A percentile compares a stretch with the other conserved stretches of the same genome.
These are phyloP conservation scores for Penicillium freii DNA, from an alignment of 2,329 filamentous ascomycete genomes.

Conservation along the genomic window DNA sequence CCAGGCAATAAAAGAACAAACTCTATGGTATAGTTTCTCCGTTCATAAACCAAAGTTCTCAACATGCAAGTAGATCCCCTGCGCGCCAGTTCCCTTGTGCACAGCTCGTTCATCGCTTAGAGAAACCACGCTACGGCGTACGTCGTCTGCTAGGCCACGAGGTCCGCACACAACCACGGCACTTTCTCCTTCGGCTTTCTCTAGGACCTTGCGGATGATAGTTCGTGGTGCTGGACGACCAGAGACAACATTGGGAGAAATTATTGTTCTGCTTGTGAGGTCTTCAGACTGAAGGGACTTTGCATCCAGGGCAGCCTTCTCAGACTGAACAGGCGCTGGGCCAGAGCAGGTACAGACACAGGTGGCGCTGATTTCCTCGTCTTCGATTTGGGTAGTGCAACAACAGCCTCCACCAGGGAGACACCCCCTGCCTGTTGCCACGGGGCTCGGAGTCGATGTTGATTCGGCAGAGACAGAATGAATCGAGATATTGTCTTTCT, in stretches of 20 bases:
- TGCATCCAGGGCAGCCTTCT: constrained; percentile 6
- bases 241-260: constrained; percentile 35
- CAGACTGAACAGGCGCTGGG: constrained; percentile 16
- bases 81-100: constrained; percentile 65
- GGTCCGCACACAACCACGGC: constrained; percentile 64
- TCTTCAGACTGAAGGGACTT: neutral
- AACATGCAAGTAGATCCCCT: constrained; percentile 61
- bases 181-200: constrained; percentile 60
- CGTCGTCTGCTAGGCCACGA: constrained; percentile 53
- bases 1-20: neutral
- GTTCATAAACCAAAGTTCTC: constrained; percentile 54
- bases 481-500: constrained; percentile 29
- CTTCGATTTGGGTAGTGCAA: constrained; percentile 49
- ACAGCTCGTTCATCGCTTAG: constrained; percentile 65
- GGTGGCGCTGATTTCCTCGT: constrained; percentile 42
- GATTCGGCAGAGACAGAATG: constrained; percentile 12
- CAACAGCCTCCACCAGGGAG: constrained; percentile 45
- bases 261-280: neutral
- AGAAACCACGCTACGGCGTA: constrained; percentile 54
- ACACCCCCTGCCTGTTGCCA: constrained; percentile 18
- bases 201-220: constrained; percentile 56
- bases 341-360: constrained; percentile 40
- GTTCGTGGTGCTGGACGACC: constrained; percentile 54
- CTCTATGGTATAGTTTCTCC: neutral
- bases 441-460: constrained; percentile 7